Evolutionary conservation across 2,329 filamentous ascomycete species (phyloP).

Genomic region (Aspergillus brunneoviolaceus): DNA sequence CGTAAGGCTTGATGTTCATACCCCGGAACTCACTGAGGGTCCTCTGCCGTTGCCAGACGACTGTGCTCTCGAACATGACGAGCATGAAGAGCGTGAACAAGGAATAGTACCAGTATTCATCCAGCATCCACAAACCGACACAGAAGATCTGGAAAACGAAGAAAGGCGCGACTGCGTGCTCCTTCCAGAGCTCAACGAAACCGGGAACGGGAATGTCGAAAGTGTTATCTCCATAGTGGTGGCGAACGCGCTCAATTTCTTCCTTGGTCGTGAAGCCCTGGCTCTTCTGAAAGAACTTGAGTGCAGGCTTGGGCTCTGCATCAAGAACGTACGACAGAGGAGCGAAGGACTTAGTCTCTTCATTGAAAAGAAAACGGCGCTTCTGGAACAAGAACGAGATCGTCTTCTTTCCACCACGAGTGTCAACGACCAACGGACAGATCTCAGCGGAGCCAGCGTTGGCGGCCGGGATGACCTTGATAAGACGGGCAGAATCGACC

Average conservation of each 20-base stretch:
- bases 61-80: conserved; percentile 94
- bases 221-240: conserved; percentile 93
- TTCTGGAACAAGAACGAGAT: conserved; percentile 97
- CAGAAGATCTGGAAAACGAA: conserved; percentile 99
- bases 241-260: conserved; percentile 77
- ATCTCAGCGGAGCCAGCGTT: conserved; percentile 91
- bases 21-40: conserved; percentile 95
- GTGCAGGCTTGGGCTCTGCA: conserved; percentile 73
- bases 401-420: conserved; percentile 69
- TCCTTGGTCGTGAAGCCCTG: conserved; percentile 70
- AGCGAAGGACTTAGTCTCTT: conserved; percentile 70
- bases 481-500: conserved; percentile 73
- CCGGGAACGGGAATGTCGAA: conserved; percentile 98
- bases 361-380: conserved; percentile 84
- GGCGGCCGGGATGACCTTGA: conserved; percentile 86
- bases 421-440: conserved; percentile 75
- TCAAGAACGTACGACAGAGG: conserved; percentile 84
- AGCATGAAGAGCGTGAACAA: conserved; percentile 99
- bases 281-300: conserved; percentile 76
- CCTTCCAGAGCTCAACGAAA: conserved; percentile 93
- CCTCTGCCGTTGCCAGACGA: conserved; percentile 97
- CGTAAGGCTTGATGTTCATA: conserved; percentile 99
- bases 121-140: conserved; percentile 95
- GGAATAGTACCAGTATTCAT: conserved; percentile 99
- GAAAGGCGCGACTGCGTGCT: conserved; percentile 97